A percentile compares a stretch with the other conserved stretches of the same genome.
Conservation (phyloP, 192 early-diverging fungal genomes). For the Coemansia sp. region DNA sequence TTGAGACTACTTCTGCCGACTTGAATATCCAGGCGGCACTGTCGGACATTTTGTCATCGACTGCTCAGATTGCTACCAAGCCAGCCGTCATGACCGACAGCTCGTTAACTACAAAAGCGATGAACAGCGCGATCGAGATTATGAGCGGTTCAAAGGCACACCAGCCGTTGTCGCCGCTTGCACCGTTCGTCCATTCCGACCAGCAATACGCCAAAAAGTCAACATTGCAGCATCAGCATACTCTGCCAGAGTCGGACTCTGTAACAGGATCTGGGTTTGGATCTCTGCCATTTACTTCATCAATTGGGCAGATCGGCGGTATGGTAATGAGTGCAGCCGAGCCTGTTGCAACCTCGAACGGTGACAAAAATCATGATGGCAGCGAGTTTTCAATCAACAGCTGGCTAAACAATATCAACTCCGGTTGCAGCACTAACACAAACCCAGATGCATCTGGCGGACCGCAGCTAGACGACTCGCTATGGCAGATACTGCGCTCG, state of each 20-base stretch:
- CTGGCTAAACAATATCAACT: neutral
- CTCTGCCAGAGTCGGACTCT: neutral
- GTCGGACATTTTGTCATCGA: conserved; percentile 2
- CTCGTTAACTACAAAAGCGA: conserved; percentile 40
- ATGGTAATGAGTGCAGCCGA: neutral
- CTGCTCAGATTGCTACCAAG: conserved; percentile 13
- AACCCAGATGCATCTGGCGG: neutral
- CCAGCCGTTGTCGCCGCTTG: neutral
- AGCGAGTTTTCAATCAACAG: conserved; percentile 2
- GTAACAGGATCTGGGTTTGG: neutral
- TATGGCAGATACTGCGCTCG: conserved; percentile 23
- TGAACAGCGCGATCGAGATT: conserved; percentile 31
- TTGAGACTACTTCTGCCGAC: neutral
- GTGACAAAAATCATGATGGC: neutral
- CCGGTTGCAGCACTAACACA: neutral
- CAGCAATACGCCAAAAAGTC: neutral
- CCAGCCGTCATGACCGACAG: conserved; percentile 27
- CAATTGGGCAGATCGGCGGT: conserved; percentile 9
- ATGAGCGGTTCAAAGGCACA: neutral
- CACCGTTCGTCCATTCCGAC: neutral
- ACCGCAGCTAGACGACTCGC: neutral
- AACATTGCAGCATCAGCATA: conserved; percentile 3
- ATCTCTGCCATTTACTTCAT: neutral
- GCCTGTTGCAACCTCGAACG: neutral
- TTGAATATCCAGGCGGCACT: conserved; percentile 1